phyloP scores from a whole-genome alignment of 345 rosid genomes.

The Salix viminalis region DNA sequence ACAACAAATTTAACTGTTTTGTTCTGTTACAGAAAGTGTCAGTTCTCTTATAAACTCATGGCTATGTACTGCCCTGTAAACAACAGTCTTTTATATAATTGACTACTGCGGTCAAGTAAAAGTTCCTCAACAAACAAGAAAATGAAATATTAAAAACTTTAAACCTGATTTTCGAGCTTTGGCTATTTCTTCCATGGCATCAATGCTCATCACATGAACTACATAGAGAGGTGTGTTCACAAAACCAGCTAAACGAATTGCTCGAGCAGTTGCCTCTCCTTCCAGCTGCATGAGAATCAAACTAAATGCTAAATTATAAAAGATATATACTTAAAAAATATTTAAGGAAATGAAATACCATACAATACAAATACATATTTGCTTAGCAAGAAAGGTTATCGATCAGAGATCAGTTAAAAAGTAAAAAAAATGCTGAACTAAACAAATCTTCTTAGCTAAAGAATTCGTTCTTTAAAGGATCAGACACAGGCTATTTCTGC shows the following conservation, averaged over 20 bases:
- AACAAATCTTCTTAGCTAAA: background rate
- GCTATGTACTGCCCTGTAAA: background rate
- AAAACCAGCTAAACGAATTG: constrained; percentile 83
- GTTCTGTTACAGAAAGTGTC: background rate
- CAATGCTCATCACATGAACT: constrained; percentile 98
- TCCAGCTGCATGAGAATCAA: constrained; percentile 57
- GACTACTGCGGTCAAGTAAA: background rate
- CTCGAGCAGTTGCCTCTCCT: constrained; percentile 95
- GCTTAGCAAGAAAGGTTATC: background rate
- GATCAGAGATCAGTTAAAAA: background rate
- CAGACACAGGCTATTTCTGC: background rate
- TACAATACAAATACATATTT: background rate
- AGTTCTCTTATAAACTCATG: background rate
- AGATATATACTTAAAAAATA: background rate
- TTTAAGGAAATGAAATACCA: background rate
- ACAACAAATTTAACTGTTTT: background rate
- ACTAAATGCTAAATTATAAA: constrained; percentile 10
- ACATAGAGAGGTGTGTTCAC: constrained; percentile 91
- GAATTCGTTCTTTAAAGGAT: background rate
- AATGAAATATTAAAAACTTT: background rate
- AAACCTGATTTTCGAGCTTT: constrained; percentile 87
- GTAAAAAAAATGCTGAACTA: background rate
- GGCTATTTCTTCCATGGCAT: constrained; percentile 97
- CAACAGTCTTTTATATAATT: background rate
- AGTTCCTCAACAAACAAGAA: constrained; percentile 1